Evolutionary conservation across 2,329 filamentous ascomycete species (phyloP).

Genomic region (Scedosporium dehoogii): DNA sequence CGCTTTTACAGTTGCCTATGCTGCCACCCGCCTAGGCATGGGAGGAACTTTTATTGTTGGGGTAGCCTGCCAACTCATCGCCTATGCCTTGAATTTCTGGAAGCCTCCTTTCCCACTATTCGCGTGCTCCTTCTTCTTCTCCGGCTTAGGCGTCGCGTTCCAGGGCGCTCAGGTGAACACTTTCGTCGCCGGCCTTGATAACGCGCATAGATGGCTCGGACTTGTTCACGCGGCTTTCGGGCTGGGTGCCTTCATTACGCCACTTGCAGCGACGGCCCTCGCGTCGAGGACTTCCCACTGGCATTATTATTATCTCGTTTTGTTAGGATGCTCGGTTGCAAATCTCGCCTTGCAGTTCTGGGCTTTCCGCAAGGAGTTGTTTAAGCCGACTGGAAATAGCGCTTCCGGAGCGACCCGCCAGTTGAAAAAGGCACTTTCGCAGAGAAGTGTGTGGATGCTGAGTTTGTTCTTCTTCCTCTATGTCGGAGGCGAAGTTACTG

Average conservation of each 20-base stretch:
- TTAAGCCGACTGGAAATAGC: conserved; percentile 8
- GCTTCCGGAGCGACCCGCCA: conserved; percentile 10
- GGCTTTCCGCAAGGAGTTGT: conserved; percentile 56
- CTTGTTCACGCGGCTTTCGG: conserved; percentile 59
- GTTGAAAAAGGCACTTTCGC: conserved; percentile 11
- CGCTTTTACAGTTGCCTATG: conserved; percentile 56
- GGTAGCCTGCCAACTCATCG: conserved; percentile 45
- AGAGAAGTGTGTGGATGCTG: conserved; percentile 14
- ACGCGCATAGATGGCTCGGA: conserved; percentile 47
- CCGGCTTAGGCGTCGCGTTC: conserved; percentile 49
- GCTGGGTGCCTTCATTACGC: conserved; percentile 54
- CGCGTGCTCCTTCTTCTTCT: conserved; percentile 57
- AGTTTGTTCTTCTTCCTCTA: conserved; percentile 38
- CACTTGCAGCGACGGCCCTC: conserved; percentile 65
- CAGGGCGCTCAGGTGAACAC: conserved; percentile 49
- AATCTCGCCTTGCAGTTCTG: conserved; percentile 52
- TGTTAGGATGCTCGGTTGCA: conserved; percentile 44
- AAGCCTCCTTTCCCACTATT: conserved; percentile 62
- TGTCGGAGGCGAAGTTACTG: conserved; percentile 48
- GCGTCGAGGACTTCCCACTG: conserved; percentile 49
- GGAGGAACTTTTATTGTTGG: conserved; percentile 52
- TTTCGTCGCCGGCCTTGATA: conserved; percentile 44
- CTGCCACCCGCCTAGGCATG: conserved; percentile 54
- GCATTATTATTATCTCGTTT: conserved; percentile 64
- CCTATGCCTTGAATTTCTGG: conserved; percentile 55